Percentiles rank a stretch among this genome's conserved stretches.
phyloP scores from a whole-genome alignment of 139 green algal genomes.

The Asterochloris sp. region DNA sequence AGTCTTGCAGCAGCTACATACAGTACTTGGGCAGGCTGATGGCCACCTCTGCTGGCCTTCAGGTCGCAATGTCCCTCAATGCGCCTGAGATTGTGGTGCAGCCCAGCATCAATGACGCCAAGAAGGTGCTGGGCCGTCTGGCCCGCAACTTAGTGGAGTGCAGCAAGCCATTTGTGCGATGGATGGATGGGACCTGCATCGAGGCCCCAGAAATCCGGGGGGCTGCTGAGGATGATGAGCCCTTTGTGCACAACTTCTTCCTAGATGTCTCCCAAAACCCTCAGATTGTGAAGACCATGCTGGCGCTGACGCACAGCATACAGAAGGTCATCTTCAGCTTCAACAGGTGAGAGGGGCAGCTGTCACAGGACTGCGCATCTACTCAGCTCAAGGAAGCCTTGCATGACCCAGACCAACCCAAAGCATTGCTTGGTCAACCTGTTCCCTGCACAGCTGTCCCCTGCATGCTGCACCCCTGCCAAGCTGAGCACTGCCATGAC shows the following conservation, averaged over 20 bases:
- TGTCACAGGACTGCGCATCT: neutral
- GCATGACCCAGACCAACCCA: no score
- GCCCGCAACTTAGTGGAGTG: constrained; percentile 67
- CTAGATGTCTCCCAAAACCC: constrained; percentile 68
- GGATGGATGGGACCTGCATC: constrained; percentile 90
- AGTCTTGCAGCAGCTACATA: no score
- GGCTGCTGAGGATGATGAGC: constrained; percentile 61
- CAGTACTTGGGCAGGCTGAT: no score
- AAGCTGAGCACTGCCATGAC: neutral
- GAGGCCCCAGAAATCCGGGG: constrained; percentile 68
- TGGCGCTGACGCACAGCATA: constrained; percentile 68
- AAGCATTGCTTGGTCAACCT: neutral
- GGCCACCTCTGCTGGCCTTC: constrained; percentile 1
- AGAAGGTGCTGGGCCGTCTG: constrained; percentile 63
- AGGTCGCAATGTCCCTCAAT: constrained; percentile 59
- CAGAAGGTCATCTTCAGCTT: constrained; percentile 53
- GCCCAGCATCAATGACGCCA: constrained; percentile 74
- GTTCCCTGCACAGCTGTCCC: neutral
- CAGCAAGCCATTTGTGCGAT: constrained; percentile 78
- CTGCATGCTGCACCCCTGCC: neutral
- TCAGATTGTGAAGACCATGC: constrained; percentile 44
- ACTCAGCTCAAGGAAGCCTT: no score
- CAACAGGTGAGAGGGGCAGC: constrained; percentile 48
- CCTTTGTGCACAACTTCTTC: constrained; percentile 79
- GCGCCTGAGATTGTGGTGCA: constrained; percentile 75